Percentiles rank a stretch among this genome's conserved stretches.
These are phyloP conservation scores for Apiotrichum gracile DNA, from an alignment of 1,284 basidiomycete genomes.

Conservation along the genomic window DNA sequence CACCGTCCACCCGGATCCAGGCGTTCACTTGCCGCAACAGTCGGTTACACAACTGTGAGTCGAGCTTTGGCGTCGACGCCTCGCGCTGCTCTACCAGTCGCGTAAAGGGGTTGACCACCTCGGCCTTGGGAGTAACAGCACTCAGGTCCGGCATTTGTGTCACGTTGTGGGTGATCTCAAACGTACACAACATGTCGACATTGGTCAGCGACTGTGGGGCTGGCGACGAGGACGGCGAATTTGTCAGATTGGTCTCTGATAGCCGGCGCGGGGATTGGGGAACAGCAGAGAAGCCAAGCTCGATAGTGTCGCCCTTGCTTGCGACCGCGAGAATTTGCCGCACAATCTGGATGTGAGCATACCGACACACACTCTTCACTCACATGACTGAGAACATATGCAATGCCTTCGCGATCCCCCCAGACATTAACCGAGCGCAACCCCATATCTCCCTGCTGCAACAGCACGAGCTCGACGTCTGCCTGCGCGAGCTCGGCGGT, in stretches of 20 bases:
- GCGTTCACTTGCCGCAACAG: slow-evolving; percentile 64
- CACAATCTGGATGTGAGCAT: slow-evolving; percentile 56
- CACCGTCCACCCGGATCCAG: slow-evolving; percentile 49
- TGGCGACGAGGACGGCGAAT: neutral
- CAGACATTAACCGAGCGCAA: slow-evolving; percentile 75
- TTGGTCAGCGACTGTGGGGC: slow-evolving; percentile 9
- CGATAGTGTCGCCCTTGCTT: slow-evolving; percentile 70
- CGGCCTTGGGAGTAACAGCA: slow-evolving; percentile 37
- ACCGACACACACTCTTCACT: neutral
- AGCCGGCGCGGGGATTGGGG: slow-evolving; percentile 38
- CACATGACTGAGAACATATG: slow-evolving; percentile 74
- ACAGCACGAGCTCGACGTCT: slow-evolving; percentile 79
- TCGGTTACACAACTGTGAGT: slow-evolving; percentile 59
- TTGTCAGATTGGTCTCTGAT: slow-evolving; percentile 4
- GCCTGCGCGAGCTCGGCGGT: slow-evolving; percentile 74
- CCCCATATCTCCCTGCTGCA: slow-evolving; percentile 78
- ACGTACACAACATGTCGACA: slow-evolving; percentile 49
- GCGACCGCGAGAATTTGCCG: slow-evolving; percentile 72
- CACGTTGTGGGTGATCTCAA: slow-evolving; percentile 54
- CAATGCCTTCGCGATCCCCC: slow-evolving; percentile 76
- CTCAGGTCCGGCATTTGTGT: slow-evolving; percentile 25
- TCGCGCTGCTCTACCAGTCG: slow-evolving; percentile 32
- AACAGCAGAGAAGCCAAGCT: slow-evolving; percentile 72
- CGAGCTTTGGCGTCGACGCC: slow-evolving; percentile 54
- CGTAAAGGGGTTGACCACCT: slow-evolving; percentile 33